phyloP scores from a whole-genome alignment of 495 filamentous ascomycete species.

The Cercophora sp. region DNA sequence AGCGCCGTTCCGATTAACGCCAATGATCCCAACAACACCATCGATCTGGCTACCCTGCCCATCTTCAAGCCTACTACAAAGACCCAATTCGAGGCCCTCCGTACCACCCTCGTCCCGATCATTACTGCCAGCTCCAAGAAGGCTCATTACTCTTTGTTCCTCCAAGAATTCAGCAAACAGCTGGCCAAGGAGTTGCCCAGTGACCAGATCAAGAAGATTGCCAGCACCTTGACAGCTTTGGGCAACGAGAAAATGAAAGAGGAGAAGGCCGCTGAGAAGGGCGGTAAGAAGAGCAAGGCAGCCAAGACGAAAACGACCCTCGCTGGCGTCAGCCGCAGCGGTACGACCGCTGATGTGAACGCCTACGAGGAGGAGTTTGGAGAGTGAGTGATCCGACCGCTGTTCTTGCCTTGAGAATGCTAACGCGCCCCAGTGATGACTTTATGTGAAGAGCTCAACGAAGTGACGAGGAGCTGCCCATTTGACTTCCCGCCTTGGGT shows the following conservation, averaged over 20 bases:
- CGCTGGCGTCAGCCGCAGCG: conserved; percentile 55
- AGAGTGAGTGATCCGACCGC: conserved; percentile 54
- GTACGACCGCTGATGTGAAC: conserved; percentile 64
- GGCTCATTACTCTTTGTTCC: conserved; percentile 80
- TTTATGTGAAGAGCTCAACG: conserved; percentile 45
- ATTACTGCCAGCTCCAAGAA: conserved; percentile 74
- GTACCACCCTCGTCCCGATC: conserved; percentile 71
- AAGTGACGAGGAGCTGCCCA: too few relatives aligned
- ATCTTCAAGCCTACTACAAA: conserved; percentile 90
- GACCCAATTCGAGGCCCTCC: conserved; percentile 71
- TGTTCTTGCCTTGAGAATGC: background rate
- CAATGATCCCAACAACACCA: conserved; percentile 66
- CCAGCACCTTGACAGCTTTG: conserved; percentile 75
- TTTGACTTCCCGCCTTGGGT: too few relatives aligned
- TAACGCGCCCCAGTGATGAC: conserved; percentile 40
- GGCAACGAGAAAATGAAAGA: conserved; percentile 99
- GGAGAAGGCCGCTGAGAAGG: conserved; percentile 92
- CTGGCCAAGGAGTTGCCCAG: conserved; percentile 83
- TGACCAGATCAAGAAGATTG: conserved; percentile 92
- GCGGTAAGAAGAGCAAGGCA: conserved; percentile 92
- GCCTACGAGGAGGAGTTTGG: conserved; percentile 71
- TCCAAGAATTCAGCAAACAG: conserved; percentile 85
- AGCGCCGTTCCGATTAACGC: conserved; percentile 65
- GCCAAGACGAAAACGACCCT: conserved; percentile 89
- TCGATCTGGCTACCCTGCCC: conserved; percentile 74